These are phyloP conservation scores for Pseudotulostoma volvatum DNA, from an alignment of 495 filamentous ascomycete species.

Conservation along the genomic window DNA sequence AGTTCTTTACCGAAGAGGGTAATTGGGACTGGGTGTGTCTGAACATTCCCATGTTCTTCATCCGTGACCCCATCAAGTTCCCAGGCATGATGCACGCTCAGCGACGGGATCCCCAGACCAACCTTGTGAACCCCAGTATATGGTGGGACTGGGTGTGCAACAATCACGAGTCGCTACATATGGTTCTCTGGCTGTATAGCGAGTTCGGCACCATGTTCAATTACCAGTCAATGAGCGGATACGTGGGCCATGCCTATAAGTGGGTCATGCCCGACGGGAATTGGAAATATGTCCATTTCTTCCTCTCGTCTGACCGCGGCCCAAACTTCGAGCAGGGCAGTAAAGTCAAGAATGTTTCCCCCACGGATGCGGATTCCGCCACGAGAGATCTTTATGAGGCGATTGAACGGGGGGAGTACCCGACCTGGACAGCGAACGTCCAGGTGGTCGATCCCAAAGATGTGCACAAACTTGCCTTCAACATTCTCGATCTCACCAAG, in stretches of 20 bases:
- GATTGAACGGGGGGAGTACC: constrained; percentile 46
- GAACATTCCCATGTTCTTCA: constrained; percentile 65
- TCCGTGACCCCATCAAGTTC: constrained; percentile 66
- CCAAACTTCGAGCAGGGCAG: constrained; percentile 46
- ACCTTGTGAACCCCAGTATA: constrained; percentile 40
- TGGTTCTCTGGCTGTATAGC: constrained; percentile 55
- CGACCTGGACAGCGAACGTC: constrained; percentile 55
- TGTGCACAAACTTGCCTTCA: constrained; percentile 55
- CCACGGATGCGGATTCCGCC: constrained; percentile 53
- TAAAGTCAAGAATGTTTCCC: constrained; percentile 40
- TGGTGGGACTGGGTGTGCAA: constrained; percentile 56
- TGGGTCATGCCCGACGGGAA: constrained; percentile 49
- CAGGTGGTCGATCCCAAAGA: constrained; percentile 55
- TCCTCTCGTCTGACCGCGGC: constrained; percentile 56
- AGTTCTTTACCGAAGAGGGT: constrained; percentile 70
- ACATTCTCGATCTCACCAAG: constrained; percentile 65
- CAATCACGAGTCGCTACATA: constrained; percentile 54
- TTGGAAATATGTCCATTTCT: constrained; percentile 55
- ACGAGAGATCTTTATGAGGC: constrained; percentile 56
- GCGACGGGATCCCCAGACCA: constrained; percentile 56
- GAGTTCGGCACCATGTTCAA: constrained; percentile 55
- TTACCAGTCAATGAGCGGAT: constrained; percentile 56
- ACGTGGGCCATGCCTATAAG: constrained; percentile 57
- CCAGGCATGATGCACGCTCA: constrained; percentile 67
- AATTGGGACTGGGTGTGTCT: constrained; percentile 66